Base-by-base conservation (phyloP, 2,329 filamentous ascomycete species). In the Calonectria pseudoturangicola region DNA sequence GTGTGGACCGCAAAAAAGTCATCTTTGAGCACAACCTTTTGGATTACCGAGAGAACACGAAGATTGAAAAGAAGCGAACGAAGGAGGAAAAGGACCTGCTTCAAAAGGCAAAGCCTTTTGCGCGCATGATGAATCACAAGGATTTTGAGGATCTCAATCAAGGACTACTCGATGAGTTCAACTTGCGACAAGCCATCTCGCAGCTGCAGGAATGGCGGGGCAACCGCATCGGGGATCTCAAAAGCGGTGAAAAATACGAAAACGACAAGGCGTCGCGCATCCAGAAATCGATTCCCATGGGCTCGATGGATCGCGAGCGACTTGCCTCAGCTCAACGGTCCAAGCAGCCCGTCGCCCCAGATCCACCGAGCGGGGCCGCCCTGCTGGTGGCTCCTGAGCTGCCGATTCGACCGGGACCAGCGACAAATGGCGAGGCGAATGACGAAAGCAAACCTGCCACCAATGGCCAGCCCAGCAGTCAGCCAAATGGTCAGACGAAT, bases 161-260 rank as follows among this genome's bases (percentile, higher is more conserved):
- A 73, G 96, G 95, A 2, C 87, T 99, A 0, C 90, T 98, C 58
- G 96, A 98, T 79, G 97, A 99, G 84, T 91, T 97, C 75, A 98
- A 98, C 77, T 87, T 99, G 21, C 92, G 97, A 2, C 93, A 97
- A 81, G 97, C 97, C 45, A 98, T 99, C 72, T 76, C 90, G 0
- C 96, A 98, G 82, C 87, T 99, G 3, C 96, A 98, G 81, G 97
- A 98, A 80, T 99, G 97, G 97, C 92, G 97, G 39, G 91, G 91
- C 58, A 91, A 95, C 85, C 92, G 93, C 25, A 97, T 99, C 73
- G 93, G 93, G 1, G 95, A 97, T 74, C 88, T 99, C 13, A 92
- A 93, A 69, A 92, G 92, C 28, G 97, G 97, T 36, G 95, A 98
- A 82, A 97, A 96, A 82, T 99, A 97, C 81, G 97, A 99, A 84